These are phyloP conservation scores for Melaleuca quinquenervia DNA, from an alignment of 345 rosid species.

Conservation along the genomic window DNA sequence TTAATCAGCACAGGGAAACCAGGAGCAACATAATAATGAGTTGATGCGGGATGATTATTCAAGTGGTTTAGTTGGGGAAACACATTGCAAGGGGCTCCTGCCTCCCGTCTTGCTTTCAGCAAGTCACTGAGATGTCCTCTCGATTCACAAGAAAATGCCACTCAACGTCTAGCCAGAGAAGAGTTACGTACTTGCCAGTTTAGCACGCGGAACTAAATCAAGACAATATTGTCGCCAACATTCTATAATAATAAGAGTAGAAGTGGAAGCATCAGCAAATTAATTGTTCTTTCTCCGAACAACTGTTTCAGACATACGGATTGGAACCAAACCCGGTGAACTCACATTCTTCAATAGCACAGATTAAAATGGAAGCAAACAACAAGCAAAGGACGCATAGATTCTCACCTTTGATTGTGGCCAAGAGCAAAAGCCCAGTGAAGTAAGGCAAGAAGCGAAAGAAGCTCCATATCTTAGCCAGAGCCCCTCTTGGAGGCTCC, in stretches of 20 bases:
- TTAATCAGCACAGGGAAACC: background rate
- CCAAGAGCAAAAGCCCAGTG: conserved; percentile 67
- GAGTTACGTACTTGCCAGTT: background rate
- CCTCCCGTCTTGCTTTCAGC: background rate
- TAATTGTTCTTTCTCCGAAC: background rate
- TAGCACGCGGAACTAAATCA: background rate
- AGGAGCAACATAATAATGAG: background rate
- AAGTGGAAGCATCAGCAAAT: background rate
- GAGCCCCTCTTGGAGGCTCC: conserved; percentile 80
- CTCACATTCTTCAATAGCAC: background rate
- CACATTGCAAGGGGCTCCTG: background rate
- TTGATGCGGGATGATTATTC: background rate
- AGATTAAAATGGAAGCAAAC: background rate
- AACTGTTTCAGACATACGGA: background rate
- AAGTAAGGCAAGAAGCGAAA: conserved; percentile 82
- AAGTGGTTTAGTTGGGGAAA: background rate
- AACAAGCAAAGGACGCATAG: background rate
- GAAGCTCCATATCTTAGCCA: conserved; percentile 59
- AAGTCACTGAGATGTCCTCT: background rate
- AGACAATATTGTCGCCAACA: background rate
- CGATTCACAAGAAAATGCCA: background rate
- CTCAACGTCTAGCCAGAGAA: background rate
- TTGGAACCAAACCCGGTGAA: background rate
- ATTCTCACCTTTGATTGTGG: conserved; percentile 49
- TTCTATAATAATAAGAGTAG: background rate